phyloP scores from a whole-genome alignment of 306 rosid genomes.

The Luffa aegyptiaca region DNA sequence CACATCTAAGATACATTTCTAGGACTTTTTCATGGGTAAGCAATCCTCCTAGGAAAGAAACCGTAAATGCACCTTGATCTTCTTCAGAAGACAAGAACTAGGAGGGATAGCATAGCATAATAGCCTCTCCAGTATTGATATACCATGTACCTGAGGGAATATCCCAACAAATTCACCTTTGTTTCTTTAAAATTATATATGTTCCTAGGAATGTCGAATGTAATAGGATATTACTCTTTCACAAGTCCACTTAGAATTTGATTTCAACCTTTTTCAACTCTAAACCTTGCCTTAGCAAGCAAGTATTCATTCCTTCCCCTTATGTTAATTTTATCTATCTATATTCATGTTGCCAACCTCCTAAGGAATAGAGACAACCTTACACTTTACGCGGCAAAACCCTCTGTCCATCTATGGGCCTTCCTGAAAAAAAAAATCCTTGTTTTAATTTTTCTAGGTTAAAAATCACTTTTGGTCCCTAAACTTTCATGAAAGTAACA shows the following conservation, averaged over 20 bases:
- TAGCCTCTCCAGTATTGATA: background rate
- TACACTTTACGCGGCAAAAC: background rate
- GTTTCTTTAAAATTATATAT: background rate
- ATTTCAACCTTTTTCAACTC: background rate
- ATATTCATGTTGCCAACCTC: background rate
- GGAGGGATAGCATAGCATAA: background rate
- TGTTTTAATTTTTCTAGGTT: background rate
- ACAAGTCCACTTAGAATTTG: background rate
- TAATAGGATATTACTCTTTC: background rate
- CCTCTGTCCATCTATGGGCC: background rate
- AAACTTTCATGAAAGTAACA: no score
- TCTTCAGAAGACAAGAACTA: background rate
- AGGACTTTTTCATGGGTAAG: background rate
- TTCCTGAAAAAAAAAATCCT: background rate
- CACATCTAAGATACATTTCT: background rate
- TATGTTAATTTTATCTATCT: background rate
- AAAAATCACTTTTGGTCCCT: no score
- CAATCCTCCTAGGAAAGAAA: background rate
- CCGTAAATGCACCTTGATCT: background rate
- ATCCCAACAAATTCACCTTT: background rate
- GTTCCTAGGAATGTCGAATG: background rate
- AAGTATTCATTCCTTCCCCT: background rate
- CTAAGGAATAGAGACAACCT: background rate
- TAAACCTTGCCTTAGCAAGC: background rate
- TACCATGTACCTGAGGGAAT: background rate